Evolutionary conservation across 108 stramenopile species (phyloP).

Genomic region (Pseudonitzschia delicatissima): DNA sequence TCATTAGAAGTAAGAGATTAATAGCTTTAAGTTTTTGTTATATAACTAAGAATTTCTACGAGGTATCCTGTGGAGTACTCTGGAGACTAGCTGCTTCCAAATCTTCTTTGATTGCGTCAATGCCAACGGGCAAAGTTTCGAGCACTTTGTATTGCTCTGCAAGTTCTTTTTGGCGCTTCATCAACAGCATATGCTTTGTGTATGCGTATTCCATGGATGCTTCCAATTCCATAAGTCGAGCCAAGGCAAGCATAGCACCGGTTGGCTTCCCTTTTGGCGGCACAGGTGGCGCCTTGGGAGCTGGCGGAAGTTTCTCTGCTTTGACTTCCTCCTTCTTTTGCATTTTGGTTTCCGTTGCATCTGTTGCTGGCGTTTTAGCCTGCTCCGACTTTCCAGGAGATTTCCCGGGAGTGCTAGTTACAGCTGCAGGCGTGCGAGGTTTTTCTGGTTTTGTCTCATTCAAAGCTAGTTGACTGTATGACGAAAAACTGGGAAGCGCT

Average conservation of each 20-base stretch:
- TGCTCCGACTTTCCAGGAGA: neutral
- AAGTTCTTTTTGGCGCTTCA: constrained; percentile 30
- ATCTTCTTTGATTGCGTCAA: constrained; percentile 55
- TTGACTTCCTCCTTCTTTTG: constrained; percentile 8
- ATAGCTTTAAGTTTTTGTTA: too few relatives aligned
- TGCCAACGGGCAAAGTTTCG: constrained; percentile 41
- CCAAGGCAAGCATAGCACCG: constrained; percentile 32
- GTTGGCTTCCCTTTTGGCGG: constrained; percentile 45
- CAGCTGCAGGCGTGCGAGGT: neutral
- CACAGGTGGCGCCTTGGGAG: constrained; percentile 16
- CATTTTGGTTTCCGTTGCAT: neutral
- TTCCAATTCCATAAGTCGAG: constrained; percentile 46
- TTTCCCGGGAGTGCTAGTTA: neutral
- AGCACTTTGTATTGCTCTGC: constrained; percentile 32
- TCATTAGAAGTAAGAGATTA: too few relatives aligned
- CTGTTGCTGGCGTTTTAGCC: neutral
- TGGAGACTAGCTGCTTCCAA: constrained; percentile 5
- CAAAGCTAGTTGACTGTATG: neutral
- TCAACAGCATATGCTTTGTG: constrained; percentile 51
- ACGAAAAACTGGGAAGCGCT: constrained; percentile 1
- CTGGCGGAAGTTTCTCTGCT: neutral
- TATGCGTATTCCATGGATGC: constrained; percentile 51
- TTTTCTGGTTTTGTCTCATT: constrained; percentile 2
- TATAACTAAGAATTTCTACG: too few relatives aligned
- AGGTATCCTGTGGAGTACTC: neutral